A percentile compares a stretch with the other conserved stretches of the same genome.
Evolutionary conservation across 345 rosid genomes (phyloP).

Genomic region (Durio zibethinus): DNA sequence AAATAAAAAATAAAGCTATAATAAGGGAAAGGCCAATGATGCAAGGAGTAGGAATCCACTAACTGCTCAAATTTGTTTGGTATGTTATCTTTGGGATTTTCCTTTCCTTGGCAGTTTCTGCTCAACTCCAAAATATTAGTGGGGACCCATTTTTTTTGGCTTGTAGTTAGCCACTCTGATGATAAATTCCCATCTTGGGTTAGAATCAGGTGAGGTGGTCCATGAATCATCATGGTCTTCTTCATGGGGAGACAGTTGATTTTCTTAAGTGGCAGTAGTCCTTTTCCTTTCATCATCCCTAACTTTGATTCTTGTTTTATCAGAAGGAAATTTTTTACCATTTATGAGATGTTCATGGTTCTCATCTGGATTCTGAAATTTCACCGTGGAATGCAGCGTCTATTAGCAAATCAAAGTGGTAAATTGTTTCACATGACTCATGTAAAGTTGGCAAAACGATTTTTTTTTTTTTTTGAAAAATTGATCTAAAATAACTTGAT

Average conservation of each 20-base stretch:
- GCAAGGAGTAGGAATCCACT: neutral
- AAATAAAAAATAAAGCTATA: no score
- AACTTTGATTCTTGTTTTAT: neutral
- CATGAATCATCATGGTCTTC: neutral
- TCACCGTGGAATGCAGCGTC: neutral
- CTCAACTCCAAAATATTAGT: neutral
- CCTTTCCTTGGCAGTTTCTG: neutral
- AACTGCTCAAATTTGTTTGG: constrained; percentile 24
- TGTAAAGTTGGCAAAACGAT: no score
- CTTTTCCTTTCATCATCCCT: no score
- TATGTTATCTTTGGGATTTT: neutral
- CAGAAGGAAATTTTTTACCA: neutral
- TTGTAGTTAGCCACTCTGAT: neutral
- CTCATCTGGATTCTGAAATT: neutral
- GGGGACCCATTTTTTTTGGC: neutral
- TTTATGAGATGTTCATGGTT: neutral
- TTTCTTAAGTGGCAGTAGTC: neutral
- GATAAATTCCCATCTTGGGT: neutral
- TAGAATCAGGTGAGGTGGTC: neutral
- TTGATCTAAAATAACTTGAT: no score
- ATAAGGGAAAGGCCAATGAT: no score
- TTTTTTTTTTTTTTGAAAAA: no score
- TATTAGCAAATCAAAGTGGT: neutral
- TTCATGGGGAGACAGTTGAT: no score
- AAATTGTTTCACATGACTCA: neutral